Base-by-base conservation (phyloP, 2,329 filamentous ascomycete species). In the Microcyclospora tardicrescens region DNA sequence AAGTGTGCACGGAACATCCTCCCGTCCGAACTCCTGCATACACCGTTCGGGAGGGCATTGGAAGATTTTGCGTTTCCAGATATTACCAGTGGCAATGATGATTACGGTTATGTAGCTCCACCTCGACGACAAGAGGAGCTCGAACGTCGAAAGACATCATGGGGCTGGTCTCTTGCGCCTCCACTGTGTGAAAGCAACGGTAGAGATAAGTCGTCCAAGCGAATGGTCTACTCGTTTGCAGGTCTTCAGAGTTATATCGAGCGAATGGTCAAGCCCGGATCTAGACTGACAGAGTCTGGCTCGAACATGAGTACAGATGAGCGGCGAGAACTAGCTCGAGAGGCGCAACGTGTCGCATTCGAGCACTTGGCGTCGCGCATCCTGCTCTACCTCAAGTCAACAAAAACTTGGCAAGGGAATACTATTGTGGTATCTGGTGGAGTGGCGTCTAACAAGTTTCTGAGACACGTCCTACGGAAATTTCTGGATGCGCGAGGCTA, bases 341-440 rank as follows among this genome's bases (percentile, higher is more conserved):
- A 82, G 46, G 69, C 76, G 1, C 87, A 95, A 80, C 73, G 78
- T 28, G 68, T 86, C 2, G 77, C 80, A 12, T 98, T 96, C 57
- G 85, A 94, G 59, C 89, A 96, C 63, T 67, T 96, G 16, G 79
- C 76, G 1, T 81, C 77, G 46, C 73, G 89, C 9, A 69, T 91
- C 2, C 58, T 89, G 11, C 66, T 91, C 33, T 44, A 56, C 30
- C 44, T 61, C 10, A 35, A 37, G 12, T 41, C 38, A 6, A 40
- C 44, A 36, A 24, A 45, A 16, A 28, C 35, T 6, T 36, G 37
- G 28, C 33, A 37, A 12, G 61, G 78, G 6, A 61, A 63, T 8
- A 79, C 79, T 1, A 64, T 96, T 4, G 84, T 96, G 9, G 71
- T 96, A 3, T 82, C 85, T 30, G 91, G 91, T 24, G 91, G 91